phyloP scores from a whole-genome alignment of 2,329 filamentous ascomycete species.

The Xylariaceae sp. region DNA sequence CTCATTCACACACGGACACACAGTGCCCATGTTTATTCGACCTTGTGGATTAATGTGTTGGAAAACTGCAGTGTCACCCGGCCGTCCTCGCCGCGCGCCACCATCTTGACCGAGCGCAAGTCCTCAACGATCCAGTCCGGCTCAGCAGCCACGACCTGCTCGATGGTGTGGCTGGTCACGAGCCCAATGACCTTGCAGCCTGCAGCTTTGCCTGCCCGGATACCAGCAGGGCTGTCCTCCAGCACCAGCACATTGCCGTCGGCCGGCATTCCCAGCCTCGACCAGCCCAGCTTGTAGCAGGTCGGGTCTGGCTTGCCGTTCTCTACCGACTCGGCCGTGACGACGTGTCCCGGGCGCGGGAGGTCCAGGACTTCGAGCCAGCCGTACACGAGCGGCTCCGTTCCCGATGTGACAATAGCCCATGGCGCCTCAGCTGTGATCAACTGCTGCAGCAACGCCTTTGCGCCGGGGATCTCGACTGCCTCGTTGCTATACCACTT shows the following conservation, averaged over 20 bases:
- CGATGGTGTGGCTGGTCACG: constrained; percentile 72
- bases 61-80: constrained; percentile 62
- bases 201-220: constrained; percentile 75
- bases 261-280: constrained; percentile 51
- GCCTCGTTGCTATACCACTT: constrained; percentile 71
- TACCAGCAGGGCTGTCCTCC: constrained; percentile 85
- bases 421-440: constrained; percentile 61
- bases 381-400: constrained; percentile 59
- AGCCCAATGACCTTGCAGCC: constrained; percentile 82
- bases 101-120: constrained; percentile 65
- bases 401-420: constrained; percentile 82
- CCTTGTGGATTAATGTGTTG: constrained; percentile 45
- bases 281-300: constrained; percentile 65
- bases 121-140: constrained; percentile 86
- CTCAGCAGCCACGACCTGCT: constrained; percentile 66
- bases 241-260: constrained; percentile 62
- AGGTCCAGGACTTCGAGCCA: constrained; percentile 66
- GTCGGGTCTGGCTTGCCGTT: constrained; percentile 72
- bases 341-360: constrained; percentile 58
- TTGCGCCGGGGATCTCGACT: constrained; percentile 78
- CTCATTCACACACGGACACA: neutral
- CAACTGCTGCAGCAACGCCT: constrained; percentile 62
- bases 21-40: constrained; percentile 3
- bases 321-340: constrained; percentile 70
- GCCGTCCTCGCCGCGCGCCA: constrained; percentile 50